Conservation (phyloP, 2,329 filamentous ascomycete genomes). For the Aspergillus clavatus region DNA sequence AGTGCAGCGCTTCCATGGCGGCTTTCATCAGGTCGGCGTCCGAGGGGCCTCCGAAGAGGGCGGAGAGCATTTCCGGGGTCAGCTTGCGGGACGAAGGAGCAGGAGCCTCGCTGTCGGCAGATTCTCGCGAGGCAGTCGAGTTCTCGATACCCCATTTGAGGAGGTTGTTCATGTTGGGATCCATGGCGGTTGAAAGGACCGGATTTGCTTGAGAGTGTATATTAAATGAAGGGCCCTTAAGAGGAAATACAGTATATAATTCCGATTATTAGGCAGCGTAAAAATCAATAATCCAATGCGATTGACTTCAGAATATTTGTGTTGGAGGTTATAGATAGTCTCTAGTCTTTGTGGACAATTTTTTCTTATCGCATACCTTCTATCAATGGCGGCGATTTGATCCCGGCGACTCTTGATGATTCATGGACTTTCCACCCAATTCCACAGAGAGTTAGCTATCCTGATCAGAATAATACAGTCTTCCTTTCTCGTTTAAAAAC, state of each 20-base stretch:
- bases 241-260: neutral
- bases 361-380: neutral
- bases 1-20: slow-evolving; percentile 70
- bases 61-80: slow-evolving; percentile 64
- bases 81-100: slow-evolving; percentile 43
- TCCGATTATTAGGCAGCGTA: too few relatives aligned
- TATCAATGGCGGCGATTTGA: neutral
- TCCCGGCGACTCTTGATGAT: neutral
- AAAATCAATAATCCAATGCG: too few relatives aligned
- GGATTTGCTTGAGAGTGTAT: slow-evolving; percentile 8
- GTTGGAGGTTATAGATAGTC: too few relatives aligned
- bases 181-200: slow-evolving; percentile 39
- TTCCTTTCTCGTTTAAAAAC: neutral
- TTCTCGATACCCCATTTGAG: slow-evolving; percentile 74
- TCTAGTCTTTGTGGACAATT: neutral
- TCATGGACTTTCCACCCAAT: neutral
- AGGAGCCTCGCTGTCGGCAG: slow-evolving; percentile 32
- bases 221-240: neutral
- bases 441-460: neutral
- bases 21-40: slow-evolving; percentile 90
- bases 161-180: slow-evolving; percentile 67
- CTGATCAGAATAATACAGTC: neutral
- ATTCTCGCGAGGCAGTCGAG: slow-evolving; percentile 40
- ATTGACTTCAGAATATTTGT: too few relatives aligned
- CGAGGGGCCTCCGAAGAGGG: slow-evolving; percentile 75